Evolutionary conservation across 1,284 basidiomycete genomes (phyloP).

Genomic region (Ustilago lituana): DNA sequence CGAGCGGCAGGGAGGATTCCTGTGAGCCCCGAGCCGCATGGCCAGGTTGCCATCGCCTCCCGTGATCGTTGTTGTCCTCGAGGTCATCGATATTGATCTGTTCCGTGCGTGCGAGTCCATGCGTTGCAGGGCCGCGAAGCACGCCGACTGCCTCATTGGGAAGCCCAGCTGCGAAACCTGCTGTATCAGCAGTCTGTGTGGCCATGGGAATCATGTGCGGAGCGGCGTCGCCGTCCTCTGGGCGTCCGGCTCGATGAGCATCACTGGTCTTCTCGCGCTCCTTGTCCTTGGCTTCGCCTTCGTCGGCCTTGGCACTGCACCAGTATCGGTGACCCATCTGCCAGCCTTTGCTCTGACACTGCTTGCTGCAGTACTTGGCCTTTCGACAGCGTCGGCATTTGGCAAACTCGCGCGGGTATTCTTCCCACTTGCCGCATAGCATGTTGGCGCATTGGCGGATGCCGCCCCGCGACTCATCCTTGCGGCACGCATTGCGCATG

Average conservation of each 20-base stretch:
- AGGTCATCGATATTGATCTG: constrained; percentile 17
- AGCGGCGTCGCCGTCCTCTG: constrained; percentile 20
- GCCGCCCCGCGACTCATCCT: constrained; percentile 88
- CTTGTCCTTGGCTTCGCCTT: constrained; percentile 53
- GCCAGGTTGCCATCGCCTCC: constrained; percentile 13
- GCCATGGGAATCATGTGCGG: constrained; percentile 22
- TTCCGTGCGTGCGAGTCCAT: constrained; percentile 7
- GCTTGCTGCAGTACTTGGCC: constrained; percentile 98
- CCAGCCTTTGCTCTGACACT: constrained; percentile 97
- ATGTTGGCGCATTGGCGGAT: constrained; percentile 97
- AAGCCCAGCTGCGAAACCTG: constrained; percentile 11
- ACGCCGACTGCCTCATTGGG: constrained; percentile 11
- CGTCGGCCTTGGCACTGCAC: constrained; percentile 65
- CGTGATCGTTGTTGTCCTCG: constrained; percentile 1
- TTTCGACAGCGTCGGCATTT: constrained; percentile 95
- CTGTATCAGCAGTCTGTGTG: constrained; percentile 4
- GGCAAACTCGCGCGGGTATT: constrained; percentile 91
- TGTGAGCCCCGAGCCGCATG: not conserved
- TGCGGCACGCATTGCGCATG: constrained; percentile 98
- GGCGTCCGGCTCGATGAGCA: constrained; percentile 12
- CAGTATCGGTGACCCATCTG: constrained; percentile 88
- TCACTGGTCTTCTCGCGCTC: constrained; percentile 37
- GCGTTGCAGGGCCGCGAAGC: constrained; percentile 10
- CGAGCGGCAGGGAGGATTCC: not conserved
- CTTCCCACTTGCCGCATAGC: constrained; percentile 89